A percentile compares a stretch with the other conserved stretches of the same genome.
Evolutionary conservation across 768 basidiomycete species (phyloP).

Genomic region (Leccinum fibrillosum): DNA sequence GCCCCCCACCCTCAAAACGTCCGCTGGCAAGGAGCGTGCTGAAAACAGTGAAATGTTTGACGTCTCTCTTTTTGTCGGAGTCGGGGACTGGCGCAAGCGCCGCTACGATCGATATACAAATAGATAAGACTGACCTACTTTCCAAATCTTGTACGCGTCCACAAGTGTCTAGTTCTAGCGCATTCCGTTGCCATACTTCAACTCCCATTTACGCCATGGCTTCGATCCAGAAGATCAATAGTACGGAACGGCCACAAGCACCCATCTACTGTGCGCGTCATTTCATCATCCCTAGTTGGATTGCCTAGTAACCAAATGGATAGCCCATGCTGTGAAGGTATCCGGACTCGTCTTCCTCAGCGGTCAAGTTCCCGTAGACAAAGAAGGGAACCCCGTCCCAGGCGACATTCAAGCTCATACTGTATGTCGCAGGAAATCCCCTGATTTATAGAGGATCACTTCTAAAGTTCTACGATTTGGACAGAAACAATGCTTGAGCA

Average conservation of each 20-base stretch:
- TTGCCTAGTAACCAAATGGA: neutral
- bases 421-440: conserved; percentile 31
- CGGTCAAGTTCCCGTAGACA: conserved; percentile 54
- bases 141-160: neutral
- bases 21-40: no score
- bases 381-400: conserved; percentile 43
- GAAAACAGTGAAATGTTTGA: no score
- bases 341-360: conserved; percentile 60
- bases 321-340: conserved; percentile 56
- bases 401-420: conserved; percentile 63
- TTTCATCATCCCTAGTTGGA: neutral
- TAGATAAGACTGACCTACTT: conserved; percentile 1
- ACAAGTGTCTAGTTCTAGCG: neutral
- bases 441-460: neutral
- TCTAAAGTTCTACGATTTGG: neutral
- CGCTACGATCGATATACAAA: neutral
- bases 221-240: conserved; percentile 55
- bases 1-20: no score
- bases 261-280: conserved; percentile 7
- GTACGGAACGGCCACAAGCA: conserved; percentile 37
- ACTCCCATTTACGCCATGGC: conserved; percentile 30
- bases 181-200: neutral
- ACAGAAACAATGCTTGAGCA: conserved; percentile 55
- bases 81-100: no score
- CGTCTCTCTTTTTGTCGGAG: no score